These are phyloP conservation scores for Herpotrichia juniperi DNA, from an alignment of 2,329 filamentous ascomycete genomes.

Conservation along the genomic window DNA sequence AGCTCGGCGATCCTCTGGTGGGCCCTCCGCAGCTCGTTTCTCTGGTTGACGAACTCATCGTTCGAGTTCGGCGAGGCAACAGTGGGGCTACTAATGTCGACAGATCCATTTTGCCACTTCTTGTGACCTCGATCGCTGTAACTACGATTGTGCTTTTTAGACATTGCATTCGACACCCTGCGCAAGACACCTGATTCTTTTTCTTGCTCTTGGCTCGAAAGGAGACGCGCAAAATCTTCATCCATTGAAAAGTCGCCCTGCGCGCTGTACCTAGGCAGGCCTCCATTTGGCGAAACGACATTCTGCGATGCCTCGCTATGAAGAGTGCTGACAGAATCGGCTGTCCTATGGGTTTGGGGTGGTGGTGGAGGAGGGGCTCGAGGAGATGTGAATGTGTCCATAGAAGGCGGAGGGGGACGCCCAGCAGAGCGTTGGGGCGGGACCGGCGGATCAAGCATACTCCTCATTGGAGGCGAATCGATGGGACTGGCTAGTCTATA, in stretches of 20 bases:
- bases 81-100: slow-evolving; percentile 72
- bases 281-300: slow-evolving; percentile 25
- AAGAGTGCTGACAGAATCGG: slow-evolving; percentile 53
- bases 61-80: slow-evolving; percentile 61
- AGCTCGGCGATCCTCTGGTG: slow-evolving; percentile 88
- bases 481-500: slow-evolving; percentile 50
- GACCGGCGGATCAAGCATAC: slow-evolving; percentile 50
- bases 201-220: slow-evolving; percentile 73
- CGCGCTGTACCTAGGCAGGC: slow-evolving; percentile 64
- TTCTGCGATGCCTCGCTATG: slow-evolving; percentile 47
- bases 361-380: slow-evolving; percentile 51
- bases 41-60: slow-evolving; percentile 55
- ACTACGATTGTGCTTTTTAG: slow-evolving; percentile 85
- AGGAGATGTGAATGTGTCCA: slow-evolving; percentile 53
- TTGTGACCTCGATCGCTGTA: slow-evolving; percentile 67
- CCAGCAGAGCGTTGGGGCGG: slow-evolving; percentile 55
- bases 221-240: slow-evolving; percentile 90
- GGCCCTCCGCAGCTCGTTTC: slow-evolving; percentile 78
- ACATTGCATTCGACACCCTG: slow-evolving; percentile 87
- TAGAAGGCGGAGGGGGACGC: slow-evolving; percentile 48
- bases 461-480: slow-evolving; percentile 49
- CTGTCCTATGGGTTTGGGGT: slow-evolving; percentile 45
- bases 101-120: slow-evolving; percentile 51
- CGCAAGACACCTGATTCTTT: slow-evolving; percentile 67
- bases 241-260: slow-evolving; percentile 93